phyloP scores from a whole-genome alignment of 1,139 yeast genomes.

The Schizosaccharomyces versatilis region DNA sequence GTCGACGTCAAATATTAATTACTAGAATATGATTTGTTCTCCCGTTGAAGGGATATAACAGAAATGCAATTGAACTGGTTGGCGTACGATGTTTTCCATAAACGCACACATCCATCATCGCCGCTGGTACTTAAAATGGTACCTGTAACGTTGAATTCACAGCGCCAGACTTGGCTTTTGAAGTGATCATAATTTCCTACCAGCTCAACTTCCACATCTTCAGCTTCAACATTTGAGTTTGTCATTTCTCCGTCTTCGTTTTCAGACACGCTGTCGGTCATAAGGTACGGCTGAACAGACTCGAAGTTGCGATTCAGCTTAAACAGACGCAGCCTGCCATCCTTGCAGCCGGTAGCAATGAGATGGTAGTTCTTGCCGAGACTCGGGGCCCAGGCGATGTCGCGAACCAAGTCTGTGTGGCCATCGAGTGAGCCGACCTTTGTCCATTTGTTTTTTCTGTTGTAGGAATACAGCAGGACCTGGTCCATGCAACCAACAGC shows the following conservation, averaged over 20 bases:
- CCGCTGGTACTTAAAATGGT: constrained; percentile 85
- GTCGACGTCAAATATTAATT: no score
- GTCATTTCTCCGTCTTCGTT: constrained; percentile 9
- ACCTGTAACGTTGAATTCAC: constrained; percentile 84
- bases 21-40: not conserved
- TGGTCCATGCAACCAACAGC: constrained; percentile 75
- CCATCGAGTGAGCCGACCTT: constrained; percentile 36
- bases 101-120: constrained; percentile 74
- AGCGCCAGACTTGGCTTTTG: constrained; percentile 84
- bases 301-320: constrained; percentile 27
- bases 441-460: constrained; percentile 21
- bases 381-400: constrained; percentile 63
- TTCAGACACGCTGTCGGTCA: constrained; percentile 22
- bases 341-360: constrained; percentile 88
- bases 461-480: constrained; percentile 51
- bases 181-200: constrained; percentile 49
- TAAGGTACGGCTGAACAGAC: not conserved
- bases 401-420: constrained; percentile 67
- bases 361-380: constrained; percentile 79
- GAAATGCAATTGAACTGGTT: constrained; percentile 85
- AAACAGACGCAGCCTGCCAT: constrained; percentile 73
- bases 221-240: constrained; percentile 5
- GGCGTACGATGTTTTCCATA: constrained; percentile 76
- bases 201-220: constrained; percentile 23
- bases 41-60: constrained; percentile 45